Base-by-base conservation (phyloP, 106 monocot genomes). In the Cymbidium sinense region DNA sequence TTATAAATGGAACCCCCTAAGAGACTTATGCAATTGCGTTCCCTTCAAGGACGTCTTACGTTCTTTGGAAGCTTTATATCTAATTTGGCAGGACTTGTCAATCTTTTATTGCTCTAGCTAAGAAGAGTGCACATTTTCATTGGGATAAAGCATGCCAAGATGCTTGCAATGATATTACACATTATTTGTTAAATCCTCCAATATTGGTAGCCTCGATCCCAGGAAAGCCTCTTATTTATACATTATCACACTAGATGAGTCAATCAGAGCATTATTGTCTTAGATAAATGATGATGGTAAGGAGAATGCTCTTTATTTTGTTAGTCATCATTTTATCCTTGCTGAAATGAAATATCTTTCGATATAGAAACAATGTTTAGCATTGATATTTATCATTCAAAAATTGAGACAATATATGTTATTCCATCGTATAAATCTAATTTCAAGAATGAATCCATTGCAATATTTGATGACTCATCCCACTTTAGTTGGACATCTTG, bases 331-430 rank as follows among this genome's bases (percentile, higher is more conserved):
- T 7, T 1, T 80, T 1, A 58, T 74, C 4, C 33, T 25, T 0
- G 74, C 35, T 20, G 74, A 80, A 41, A 1, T 50, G 5, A 37
- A n/a, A 1, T 80, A 74, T 18, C 37, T 36, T 7, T 17, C 71
- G n/a, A 77, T 82, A 1, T 55, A 77, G 20, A 77, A 82, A 17
- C 18, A 52, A 0, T 77, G 82, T 7, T 20, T 82, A 8, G 70
- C 77, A 0, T 52, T 82, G 12, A 44, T 82, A 7, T 82, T 82
- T 43, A 28, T 37, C 8, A 15, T 23, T 3, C 51, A 77, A 25
- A 82, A 82, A 18, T 15, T 82, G 3, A 2, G 72, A 27, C 70
- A 82, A 8, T 82, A 82, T 65, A 28, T 71, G 36, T 9, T 82
- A 1, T 31, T 55, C 0, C 82, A 82, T 2, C 0, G n/a, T 5